Evolutionary conservation across 441 rosid species (phyloP).

Genomic region (Adansonia madagascariensis): DNA sequence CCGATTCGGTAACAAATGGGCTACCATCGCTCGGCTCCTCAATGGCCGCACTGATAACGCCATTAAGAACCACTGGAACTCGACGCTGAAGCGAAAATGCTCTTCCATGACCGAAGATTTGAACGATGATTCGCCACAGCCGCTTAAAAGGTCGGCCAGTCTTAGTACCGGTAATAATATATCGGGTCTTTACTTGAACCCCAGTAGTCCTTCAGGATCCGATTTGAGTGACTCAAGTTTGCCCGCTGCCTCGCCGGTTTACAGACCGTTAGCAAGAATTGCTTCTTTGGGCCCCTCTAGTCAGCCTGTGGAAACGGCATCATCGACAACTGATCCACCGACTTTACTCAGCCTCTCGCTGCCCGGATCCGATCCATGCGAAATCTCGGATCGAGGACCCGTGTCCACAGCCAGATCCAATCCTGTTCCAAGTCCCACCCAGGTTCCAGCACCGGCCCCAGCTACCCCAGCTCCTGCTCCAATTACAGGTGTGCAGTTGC

Average conservation of each 20-base stretch:
- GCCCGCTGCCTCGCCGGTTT: slow-evolving; percentile 47
- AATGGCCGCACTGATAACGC: slow-evolving; percentile 81
- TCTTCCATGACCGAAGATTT: slow-evolving; percentile 40
- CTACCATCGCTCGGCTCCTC: slow-evolving; percentile 71
- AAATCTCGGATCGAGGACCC: slow-evolving; percentile 26
- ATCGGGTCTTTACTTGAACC: slow-evolving; percentile 53
- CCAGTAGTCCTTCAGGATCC: slow-evolving; percentile 68
- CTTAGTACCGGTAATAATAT: slow-evolving; percentile 44
- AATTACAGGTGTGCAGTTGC: slow-evolving; percentile 7
- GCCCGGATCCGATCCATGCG: slow-evolving; percentile 58
- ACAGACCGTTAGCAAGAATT: slow-evolving; percentile 39
- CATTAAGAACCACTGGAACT: slow-evolving; percentile 81
- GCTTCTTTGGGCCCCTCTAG: slow-evolving; percentile 37
- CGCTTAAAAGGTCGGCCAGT: slow-evolving; percentile 70
- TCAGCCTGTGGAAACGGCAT: slow-evolving; percentile 35
- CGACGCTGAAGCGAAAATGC: slow-evolving; percentile 69
- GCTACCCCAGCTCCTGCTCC: slow-evolving; percentile 4
- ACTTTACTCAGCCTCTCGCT: slow-evolving; percentile 65
- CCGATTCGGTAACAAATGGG: slow-evolving; percentile 77
- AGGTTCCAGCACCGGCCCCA: background rate
- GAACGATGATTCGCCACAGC: slow-evolving; percentile 41
- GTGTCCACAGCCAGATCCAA: slow-evolving; percentile 21
- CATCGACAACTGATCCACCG: slow-evolving; percentile 50
- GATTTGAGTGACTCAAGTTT: slow-evolving; percentile 69
- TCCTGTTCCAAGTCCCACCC: slow-evolving; percentile 12